Conservation (phyloP, 345 rosid genomes). For the Lumnitzera littorea region DNA sequence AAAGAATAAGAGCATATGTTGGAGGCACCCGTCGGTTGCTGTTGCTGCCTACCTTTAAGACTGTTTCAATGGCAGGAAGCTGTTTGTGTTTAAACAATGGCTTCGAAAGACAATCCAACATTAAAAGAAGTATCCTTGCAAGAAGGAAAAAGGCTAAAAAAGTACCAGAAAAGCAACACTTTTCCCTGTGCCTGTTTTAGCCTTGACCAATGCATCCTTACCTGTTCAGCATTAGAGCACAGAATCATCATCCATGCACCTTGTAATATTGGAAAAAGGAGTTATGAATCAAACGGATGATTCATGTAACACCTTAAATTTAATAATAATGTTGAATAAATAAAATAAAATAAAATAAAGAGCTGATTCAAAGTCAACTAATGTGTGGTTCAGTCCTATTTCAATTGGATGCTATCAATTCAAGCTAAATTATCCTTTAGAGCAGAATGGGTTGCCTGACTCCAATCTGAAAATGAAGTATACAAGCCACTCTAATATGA, state of each 20-base stretch:
- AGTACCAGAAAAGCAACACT: slow-evolving; percentile 85
- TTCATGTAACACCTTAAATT: too few species aligned
- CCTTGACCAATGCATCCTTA: slow-evolving; percentile 84
- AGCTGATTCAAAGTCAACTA: too few species aligned
- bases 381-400: too few species aligned
- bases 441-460: too few species aligned
- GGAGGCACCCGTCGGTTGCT: slow-evolving; percentile 39
- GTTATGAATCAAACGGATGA: too few species aligned
- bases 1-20: slow-evolving; percentile 61
- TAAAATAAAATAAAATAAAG: too few species aligned
- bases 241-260: slow-evolving; percentile 4
- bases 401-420: too few species aligned
- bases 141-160: slow-evolving; percentile 13
- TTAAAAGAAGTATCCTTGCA: slow-evolving; percentile 7
- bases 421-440: too few species aligned
- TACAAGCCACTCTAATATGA: too few species aligned
- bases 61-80: slow-evolving; percentile 99
- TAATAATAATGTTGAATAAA: too few species aligned
- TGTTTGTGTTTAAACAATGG: slow-evolving; percentile 53
- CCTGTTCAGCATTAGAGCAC: slow-evolving; percentile 43
- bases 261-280: too few species aligned
- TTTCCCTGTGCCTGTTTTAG: slow-evolving; percentile 91
- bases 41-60: slow-evolving; percentile 49
- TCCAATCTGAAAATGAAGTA: too few species aligned
- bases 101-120: slow-evolving; percentile 21